phyloP scores from a whole-genome alignment of 805 yeast genomes.

The Clavispora santaluciae region DNA sequence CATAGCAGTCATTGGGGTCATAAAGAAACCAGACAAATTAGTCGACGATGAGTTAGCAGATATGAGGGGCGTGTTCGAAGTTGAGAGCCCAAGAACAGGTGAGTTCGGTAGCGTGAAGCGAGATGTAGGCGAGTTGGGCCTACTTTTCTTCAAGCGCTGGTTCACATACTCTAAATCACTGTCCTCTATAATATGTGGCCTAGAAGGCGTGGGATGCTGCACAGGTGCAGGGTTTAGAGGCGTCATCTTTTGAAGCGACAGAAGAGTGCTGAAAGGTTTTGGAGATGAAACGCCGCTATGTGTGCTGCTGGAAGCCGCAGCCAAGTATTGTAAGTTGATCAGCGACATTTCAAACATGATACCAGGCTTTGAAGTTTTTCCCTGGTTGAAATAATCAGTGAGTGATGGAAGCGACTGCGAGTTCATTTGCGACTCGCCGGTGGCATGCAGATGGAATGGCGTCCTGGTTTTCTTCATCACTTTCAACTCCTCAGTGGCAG shows the following conservation, averaged over 20 bases:
- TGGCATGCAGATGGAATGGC: constrained; percentile 7
- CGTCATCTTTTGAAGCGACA: constrained; percentile 60
- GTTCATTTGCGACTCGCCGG: constrained; percentile 14
- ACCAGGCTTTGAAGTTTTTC: constrained; percentile 8
- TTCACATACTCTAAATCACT: constrained; percentile 46
- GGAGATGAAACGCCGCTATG: constrained; percentile 20
- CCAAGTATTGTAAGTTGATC: constrained; percentile 28
- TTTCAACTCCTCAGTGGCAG: constrained; percentile 51
- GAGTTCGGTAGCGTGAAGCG: constrained; percentile 41
- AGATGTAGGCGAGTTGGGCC: constrained; percentile 45
- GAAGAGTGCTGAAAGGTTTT: constrained; percentile 29
- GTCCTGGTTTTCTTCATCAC: constrained; percentile 28
- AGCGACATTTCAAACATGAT: constrained; percentile 13
- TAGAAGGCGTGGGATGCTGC: constrained; percentile 15
- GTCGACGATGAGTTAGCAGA: constrained; percentile 40
- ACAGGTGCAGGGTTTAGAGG: constrained; percentile 21
- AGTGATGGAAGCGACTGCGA: constrained; percentile 52
- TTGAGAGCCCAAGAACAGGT: constrained; percentile 37
- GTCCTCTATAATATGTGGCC: constrained; percentile 30
- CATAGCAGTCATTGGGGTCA: constrained; percentile 21
- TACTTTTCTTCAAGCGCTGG: constrained; percentile 40
- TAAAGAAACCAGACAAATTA: constrained; percentile 32
- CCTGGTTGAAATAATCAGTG: constrained; percentile 40
- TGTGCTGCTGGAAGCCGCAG: constrained; percentile 23
- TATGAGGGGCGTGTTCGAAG: constrained; percentile 36